phyloP scores from a whole-genome alignment of 106 monocot genomes.

The Iris macrosiphon region DNA sequence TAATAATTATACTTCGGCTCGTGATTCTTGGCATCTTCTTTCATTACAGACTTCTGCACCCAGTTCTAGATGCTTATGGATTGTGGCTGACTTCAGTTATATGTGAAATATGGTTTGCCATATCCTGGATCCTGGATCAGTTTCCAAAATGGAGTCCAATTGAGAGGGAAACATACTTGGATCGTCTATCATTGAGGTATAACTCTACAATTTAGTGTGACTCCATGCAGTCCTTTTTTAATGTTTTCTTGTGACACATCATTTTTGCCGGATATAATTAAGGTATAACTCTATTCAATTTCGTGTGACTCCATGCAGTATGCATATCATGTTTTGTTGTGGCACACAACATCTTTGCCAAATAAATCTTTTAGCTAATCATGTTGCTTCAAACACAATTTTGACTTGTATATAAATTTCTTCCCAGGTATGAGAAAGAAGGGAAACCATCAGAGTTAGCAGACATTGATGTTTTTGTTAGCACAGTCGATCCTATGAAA shows the following conservation, averaged over 20 bases:
- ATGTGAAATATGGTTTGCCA: conserved; percentile 86
- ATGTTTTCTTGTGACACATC: neutral
- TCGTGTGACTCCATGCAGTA: no score
- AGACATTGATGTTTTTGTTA: conserved; percentile 70
- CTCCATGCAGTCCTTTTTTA: neutral
- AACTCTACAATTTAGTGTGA: neutral
- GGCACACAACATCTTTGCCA: no score
- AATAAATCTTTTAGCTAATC: no score
- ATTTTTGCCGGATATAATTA: neutral
- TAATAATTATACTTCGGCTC: conserved; percentile 71
- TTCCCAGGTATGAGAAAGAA: conserved; percentile 74
- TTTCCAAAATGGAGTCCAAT: conserved; percentile 90
- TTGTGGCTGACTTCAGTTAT: conserved; percentile 86
- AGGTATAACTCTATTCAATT: neutral
- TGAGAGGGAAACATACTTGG: conserved; percentile 76
- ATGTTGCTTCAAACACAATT: neutral
- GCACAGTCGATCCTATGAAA: conserved; percentile 81
- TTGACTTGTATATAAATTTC: neutral
- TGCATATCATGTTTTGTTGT: no score
- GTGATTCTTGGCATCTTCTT: conserved; percentile 74
- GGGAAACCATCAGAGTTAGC: conserved; percentile 63
- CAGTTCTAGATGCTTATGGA: conserved; percentile 62
- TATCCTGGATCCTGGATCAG: conserved; percentile 90
- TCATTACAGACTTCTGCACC: conserved; percentile 64
- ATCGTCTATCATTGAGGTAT: conserved; percentile 75